Base-by-base conservation (phyloP, 768 basidiomycete genomes). In the Boletus tylopilopsis region DNA sequence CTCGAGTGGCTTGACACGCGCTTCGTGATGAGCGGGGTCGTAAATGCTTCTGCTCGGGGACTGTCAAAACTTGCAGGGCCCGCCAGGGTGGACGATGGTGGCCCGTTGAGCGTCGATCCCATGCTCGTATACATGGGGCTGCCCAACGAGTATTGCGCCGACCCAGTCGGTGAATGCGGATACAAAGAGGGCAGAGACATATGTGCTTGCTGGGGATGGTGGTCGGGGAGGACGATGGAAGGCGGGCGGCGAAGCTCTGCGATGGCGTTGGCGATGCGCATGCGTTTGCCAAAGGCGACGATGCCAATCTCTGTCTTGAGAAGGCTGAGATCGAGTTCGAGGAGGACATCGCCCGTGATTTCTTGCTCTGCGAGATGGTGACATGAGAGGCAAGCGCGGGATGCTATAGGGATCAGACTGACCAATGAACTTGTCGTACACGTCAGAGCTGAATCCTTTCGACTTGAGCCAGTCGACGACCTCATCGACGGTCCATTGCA, bases 231-330 rank as follows among this genome's bases (percentile, higher is more conserved):
- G 21, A 76, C 58, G 40, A 87, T 71, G 0, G 83, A 81, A 0
- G 84, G 81, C 0, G 87, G 85, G 3, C 83, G 80, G 22, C 85
- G 83, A 6, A 99, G 80, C 49, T 99, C 94, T 5, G 80, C 71
- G 58, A 99, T 96, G 22, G 92, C 92, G 56, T 95, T 94, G 22
- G 89, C 85, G 48, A 99, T 94, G 47, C 91, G 84, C 67, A 91
- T 78, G 16, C 96, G 90, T 65, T 96, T 96, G 12, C 96, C 96
- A 58, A 95, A 96, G 4, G 93, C 93, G 61, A 78, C 73, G 56
- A 99, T 92, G 21, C 94, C 96, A 45, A 99, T 86, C 71, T 98
- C 94, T 10, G 73, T 76, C 72, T 98, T 98, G 59, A 99, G 84
- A 15, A 96, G 76, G 61, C 86, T 87, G 47, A 85, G 81, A 54